Evolutionary conservation across 1,139 yeast species (phyloP), one percentile per base, ranked within the genome.

Genomic region (Suhomyces yuchorum): DNA sequence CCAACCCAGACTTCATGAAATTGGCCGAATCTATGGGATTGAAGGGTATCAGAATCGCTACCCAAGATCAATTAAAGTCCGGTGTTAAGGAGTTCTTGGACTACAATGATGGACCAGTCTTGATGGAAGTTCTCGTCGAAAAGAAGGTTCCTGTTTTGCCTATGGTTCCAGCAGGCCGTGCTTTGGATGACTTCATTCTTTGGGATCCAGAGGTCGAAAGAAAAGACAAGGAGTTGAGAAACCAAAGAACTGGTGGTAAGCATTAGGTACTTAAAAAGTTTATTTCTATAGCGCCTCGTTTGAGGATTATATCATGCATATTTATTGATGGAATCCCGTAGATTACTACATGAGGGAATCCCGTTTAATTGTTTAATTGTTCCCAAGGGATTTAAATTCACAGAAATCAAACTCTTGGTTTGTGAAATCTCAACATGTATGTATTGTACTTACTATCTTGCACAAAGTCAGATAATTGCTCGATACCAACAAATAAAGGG

Each of bases 121-220:
- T 93, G 63, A 72, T 92, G 63, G 99, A 93, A 75, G 98, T 91
- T 45, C 63, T 85, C 52, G 96, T 91, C 37, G 98, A 92, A 72
- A 86, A 86, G 81, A 93, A 93, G 78, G 97, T 93, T 43, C 98
- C 98, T 42, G 98, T 95, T 53, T 80, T 93, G 67, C 99, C 99
- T 50, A 92, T 93, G 96, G 99, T 93, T 46, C 97, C 99, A 47
- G 96, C 85, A 51, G 99, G 99, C 60, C 89, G 87, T 70, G 97
- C 88, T 55, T 79, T 93, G 62, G 95, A 93, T 65, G 98, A 93
- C 69, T 91, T 93, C 66, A 87, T 93, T 59, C 80, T 81, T 43
- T 92, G 85, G 70, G 96, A 91, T 66, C 84, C 89, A 46, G 86
- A 82, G 58, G 85, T 84, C 50, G 96, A 90, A 73, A 76, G 75